Base-by-base conservation (phyloP, 306 rosid genomes). In the Medicago ruthenica region DNA sequence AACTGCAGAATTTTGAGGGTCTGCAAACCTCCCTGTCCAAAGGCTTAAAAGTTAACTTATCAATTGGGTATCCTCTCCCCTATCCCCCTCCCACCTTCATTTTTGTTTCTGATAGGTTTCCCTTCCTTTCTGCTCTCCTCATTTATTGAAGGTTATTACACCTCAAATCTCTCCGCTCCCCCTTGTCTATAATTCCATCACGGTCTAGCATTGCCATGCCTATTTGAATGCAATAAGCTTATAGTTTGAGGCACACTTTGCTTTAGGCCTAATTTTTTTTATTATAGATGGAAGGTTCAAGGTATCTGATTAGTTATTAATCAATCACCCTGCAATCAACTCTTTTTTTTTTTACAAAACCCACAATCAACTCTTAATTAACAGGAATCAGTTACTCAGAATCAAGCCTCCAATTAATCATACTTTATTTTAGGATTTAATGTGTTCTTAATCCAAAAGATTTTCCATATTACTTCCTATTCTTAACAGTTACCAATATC, bases 361-460 rank as follows among this genome's bases (percentile, higher is more conserved):
- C 31, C 31, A 2, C 14, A 41, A 41, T 41, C 14, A 67, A 58
- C 9, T 76, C 60, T 36, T 75, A 27, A 41, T 20, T 70, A 70
- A 70, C 42, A 44, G 37, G 48, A 71, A 78, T 37, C 48, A 39
- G 6, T 70, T 16, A 78, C 72, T 61, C 36, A 51, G 39, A 50
- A 24, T 58, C 75, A 58, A 77, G 16, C 61, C 54, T 37, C 41
- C 51, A 44, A 14, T 17, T 8, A 76, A 40, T 40, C 58, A 77
- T 20, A 36, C 51, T 68, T 57, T 75, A 45, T 77, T 57, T 68
- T 42, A 17, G 51, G 17, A 31, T 9, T 57, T 9, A 39, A 42
- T 58, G 53, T 6, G 51, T 59, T 41, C 70, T 77, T 77, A 59
- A 57, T 8, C 14, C 14, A 15, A n/a, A 67, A 54, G 53, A 69